Base-by-base conservation (phyloP, 1,284 basidiomycete species). In the Marasmius fiardii region DNA sequence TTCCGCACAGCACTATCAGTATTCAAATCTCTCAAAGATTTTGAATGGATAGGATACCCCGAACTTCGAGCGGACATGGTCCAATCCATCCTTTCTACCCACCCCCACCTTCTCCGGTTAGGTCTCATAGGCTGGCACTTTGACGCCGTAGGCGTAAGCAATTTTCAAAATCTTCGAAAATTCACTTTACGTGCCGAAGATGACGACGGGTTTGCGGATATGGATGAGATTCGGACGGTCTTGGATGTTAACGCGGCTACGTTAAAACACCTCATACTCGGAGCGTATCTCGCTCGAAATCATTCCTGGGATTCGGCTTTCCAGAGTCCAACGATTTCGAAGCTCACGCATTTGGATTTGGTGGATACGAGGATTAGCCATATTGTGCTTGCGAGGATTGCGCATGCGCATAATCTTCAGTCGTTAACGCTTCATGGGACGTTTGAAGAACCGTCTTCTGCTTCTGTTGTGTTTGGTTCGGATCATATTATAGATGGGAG, bases 11-110 rank as follows among this genome's bases (percentile, higher is more conserved):
- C 82, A 1, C 72, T 86, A 5, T 81, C 82, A 1, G 79, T 80
- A 34, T 86, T 86, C 68, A 82, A 72, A 56, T 75, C 77, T 11
- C 69, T 86, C 8, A 66, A 72, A 26, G 82, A 85, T 58, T 85
- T 86, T 64, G 85, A 88, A 67, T 88, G 84, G 85, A 85, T 86
- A 21, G 85, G 85, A 3, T 86, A 86, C 62, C 85, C 83, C 0
- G 84, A 86, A 64, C 71, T 86, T 65, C 75, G 78, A 11, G 79
- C 72, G 8, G 82, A 85, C 51, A 81, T 83, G 75, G 82, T 88
- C 0, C 74, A 82, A 60, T 75, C 72, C 6, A 72, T 87, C 1
- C 67, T 82, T 4, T 65, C 72, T 3, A 79, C 73, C 39, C 83
- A 85, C 59, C 73, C 81, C 2, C 71, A 75, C 49, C 69, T 86